Conservation (phyloP, 169 alveolate genomes). For the Toxoplasma gondii region DNA sequence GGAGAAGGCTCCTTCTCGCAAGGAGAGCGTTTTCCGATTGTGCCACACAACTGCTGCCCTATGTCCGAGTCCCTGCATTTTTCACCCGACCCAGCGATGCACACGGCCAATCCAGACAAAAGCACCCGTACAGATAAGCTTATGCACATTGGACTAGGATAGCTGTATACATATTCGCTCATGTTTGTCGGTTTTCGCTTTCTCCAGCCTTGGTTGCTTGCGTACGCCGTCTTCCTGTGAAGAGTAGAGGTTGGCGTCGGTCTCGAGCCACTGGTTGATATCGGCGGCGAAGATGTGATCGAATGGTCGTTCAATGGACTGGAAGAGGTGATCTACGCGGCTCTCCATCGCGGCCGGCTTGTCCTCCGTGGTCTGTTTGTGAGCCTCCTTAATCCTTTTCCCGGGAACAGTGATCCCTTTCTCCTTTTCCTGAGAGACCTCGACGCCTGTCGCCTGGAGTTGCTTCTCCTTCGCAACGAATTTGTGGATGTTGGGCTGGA, state of each 20-base stretch:
- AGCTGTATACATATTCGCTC: neutral
- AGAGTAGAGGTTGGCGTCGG: neutral
- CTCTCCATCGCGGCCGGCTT: neutral
- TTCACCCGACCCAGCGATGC: too few relatives aligned
- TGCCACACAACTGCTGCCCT: too few relatives aligned
- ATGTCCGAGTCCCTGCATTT: too few relatives aligned
- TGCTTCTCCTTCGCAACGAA: conserved; percentile 32
- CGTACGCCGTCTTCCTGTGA: neutral
- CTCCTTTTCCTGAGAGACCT: too few relatives aligned
- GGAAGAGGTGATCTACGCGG: conserved; percentile 39
- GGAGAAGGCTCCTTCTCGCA: too few relatives aligned
- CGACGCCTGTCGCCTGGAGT: neutral
- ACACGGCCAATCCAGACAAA: too few relatives aligned
- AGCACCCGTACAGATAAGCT: too few relatives aligned
- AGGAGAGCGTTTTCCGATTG: too few relatives aligned
- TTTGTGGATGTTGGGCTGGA: conserved; percentile 48
- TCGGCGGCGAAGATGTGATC: conserved; percentile 45
- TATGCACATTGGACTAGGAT: too few relatives aligned
- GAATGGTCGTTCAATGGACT: conserved; percentile 32
- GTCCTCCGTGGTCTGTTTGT: neutral
- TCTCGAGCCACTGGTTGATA: conserved; percentile 48
- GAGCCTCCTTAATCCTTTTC: neutral
- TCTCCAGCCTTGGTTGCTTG: neutral
- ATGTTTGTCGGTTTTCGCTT: neutral
- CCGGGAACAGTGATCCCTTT: neutral